Base-by-base conservation (phyloP, 768 basidiomycete genomes). In the Dentipellis fragilis region DNA sequence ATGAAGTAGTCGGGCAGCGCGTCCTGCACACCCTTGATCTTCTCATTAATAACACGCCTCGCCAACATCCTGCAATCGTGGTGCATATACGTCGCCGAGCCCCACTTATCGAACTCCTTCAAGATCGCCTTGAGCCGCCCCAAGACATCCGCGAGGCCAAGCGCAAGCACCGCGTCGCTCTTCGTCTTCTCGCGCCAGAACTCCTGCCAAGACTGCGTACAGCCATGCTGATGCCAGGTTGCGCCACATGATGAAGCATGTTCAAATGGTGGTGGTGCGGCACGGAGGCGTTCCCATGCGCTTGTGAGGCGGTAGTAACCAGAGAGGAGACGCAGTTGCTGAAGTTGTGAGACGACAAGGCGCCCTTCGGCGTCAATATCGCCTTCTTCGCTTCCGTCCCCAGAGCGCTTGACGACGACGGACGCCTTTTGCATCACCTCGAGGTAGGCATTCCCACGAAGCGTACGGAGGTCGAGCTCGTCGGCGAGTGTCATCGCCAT, bases 111-210 rank as follows among this genome's bases (percentile, higher is more conserved):
- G 57, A 83, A 84, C 54, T 87, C 84, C 68, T 81, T 83, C 62
- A 80, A 70, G 37, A 89, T 74, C 56, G 79, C 72, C 63, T 71
- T 78, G 61, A 89, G 65, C 57, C 82, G 75, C 37, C 87, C 87
- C 4, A 85, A 65, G 36, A 87, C 83, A 63, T 89, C 84, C 35
- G 84, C 82, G 2, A 80, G 67, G 8, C 80, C 83, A 4, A 84
- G 73, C 12, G 71, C 68, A 36, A 88, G 72, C 29, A 88, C 79
- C 3, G 73, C 66, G 37, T 87, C 86, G 47, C 78, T 73, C 62
- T 75, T 75, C 23, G 82, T 80, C 67, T 84, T 85, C 61, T 87
- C 85, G 67, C 84, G 85, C 87, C 87, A 89, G 65, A 87, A 89
- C 52, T 87, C 86, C 10, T 79, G 65, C 85, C 86, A 89, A 54